These are phyloP conservation scores for Phytophthora cryptogea DNA, from an alignment of 352 stramenopile species.

Conservation along the genomic window DNA sequence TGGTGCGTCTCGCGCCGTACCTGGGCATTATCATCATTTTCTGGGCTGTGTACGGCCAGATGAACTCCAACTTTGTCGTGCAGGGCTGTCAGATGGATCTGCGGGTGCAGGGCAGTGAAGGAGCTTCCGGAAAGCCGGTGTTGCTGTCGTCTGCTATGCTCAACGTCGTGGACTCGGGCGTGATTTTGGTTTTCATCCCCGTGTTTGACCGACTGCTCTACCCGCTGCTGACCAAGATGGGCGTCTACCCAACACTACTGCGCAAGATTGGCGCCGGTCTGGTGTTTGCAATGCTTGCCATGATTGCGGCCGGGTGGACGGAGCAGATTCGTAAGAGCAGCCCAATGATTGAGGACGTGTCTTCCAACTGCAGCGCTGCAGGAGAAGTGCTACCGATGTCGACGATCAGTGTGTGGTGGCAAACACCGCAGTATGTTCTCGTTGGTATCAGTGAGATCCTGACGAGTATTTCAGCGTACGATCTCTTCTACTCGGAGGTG, in stretches of 20 bases:
- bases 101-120: constrained; percentile 46
- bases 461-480: constrained; percentile 89
- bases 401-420: constrained; percentile 88
- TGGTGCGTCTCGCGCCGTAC: constrained; percentile 80
- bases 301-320: constrained; percentile 69
- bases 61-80: constrained; percentile 84
- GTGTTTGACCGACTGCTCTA: constrained; percentile 89
- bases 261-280: constrained; percentile 90
- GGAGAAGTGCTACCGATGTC: constrained; percentile 76
- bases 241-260: constrained; percentile 77
- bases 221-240: constrained; percentile 62
- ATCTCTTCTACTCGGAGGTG: constrained; percentile 93
- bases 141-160: constrained; percentile 88
- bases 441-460: constrained; percentile 91
- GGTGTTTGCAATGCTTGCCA: constrained; percentile 78
- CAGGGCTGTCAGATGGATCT: constrained; percentile 93
- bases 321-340: constrained; percentile 75
- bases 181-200: constrained; percentile 91
- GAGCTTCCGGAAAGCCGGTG: constrained; percentile 32
- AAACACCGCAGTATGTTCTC: constrained; percentile 91
- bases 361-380: constrained; percentile 78
- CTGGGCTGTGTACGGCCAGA: constrained; percentile 85
- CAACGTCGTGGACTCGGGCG: constrained; percentile 84
- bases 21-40: constrained; percentile 87
- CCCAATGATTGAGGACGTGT: constrained; percentile 48